phyloP scores from a whole-genome alignment of 2,329 filamentous ascomycete genomes.

The Lachnellula cervina region DNA sequence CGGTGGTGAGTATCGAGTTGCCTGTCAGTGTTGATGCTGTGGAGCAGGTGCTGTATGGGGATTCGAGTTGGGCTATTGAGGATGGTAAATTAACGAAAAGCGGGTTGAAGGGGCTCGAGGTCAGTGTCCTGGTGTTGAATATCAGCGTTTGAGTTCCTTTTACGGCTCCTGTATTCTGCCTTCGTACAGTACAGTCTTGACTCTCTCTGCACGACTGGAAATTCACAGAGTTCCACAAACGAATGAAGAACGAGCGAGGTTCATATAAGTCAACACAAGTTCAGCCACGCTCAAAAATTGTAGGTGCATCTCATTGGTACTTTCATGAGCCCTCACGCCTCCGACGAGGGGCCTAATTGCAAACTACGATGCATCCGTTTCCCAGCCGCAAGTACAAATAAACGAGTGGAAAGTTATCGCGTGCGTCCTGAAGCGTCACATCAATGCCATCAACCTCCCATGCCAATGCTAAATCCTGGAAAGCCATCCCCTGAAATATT shows the following conservation, averaged over 20 bases:
- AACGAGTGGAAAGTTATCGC: neutral
- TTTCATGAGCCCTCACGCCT: neutral
- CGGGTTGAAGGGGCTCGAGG: conserved; percentile 22
- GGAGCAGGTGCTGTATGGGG: conserved; percentile 19
- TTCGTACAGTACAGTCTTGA: neutral
- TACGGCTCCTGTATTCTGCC: neutral
- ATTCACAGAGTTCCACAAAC: too few relatives aligned
- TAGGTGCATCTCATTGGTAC: neutral
- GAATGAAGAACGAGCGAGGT: too few relatives aligned
- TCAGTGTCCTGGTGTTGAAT: conserved; percentile 20
- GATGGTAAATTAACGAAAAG: conserved; percentile 17
- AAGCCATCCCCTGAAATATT: neutral
- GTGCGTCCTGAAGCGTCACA: neutral
- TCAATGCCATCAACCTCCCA: neutral
- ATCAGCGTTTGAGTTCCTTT: neutral
- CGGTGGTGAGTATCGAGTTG: conserved; percentile 15
- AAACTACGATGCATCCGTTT: neutral
- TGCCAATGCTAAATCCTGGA: neutral
- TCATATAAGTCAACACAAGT: neutral
- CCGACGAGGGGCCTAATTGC: neutral
- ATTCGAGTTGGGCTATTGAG: conserved; percentile 17
- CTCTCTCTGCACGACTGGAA: neutral
- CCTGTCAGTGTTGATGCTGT: conserved; percentile 10
- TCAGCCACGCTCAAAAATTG: neutral
- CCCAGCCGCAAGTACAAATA: neutral